A percentile compares a stretch with the other conserved stretches of the same genome.
These are phyloP conservation scores for Boechera stricta DNA, from an alignment of 345 rosid species.

Conservation along the genomic window DNA sequence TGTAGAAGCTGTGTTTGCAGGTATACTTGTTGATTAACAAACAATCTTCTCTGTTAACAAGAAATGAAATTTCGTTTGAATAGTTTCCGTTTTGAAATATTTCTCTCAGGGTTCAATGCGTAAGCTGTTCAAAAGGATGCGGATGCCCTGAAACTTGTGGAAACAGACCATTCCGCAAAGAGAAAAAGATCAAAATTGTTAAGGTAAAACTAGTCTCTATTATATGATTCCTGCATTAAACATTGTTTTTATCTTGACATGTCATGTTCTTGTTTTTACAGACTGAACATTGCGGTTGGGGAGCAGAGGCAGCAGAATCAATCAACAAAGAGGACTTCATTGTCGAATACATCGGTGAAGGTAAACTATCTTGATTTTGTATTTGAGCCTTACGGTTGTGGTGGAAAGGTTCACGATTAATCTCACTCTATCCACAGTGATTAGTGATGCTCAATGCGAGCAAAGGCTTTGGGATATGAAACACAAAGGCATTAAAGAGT, in stretches of 20 bases:
- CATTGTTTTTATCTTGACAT: slow-evolving; percentile 11
- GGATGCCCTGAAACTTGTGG: slow-evolving; percentile 80
- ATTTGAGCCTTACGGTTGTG: not conserved
- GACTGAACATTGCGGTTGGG: slow-evolving; percentile 98
- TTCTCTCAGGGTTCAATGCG: slow-evolving; percentile 72
- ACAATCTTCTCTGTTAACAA: slow-evolving; percentile 13
- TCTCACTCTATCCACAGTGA: slow-evolving; percentile 60
- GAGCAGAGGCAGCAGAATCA: slow-evolving; percentile 87
- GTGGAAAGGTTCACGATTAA: slow-evolving; percentile 10
- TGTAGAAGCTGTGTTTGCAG: slow-evolving; percentile 90
- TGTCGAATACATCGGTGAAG: slow-evolving; percentile 96
- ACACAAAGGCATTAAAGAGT: slow-evolving; percentile 72
- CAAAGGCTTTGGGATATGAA: slow-evolving; percentile 99
- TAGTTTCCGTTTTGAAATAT: slow-evolving; percentile 12
- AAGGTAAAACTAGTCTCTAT: slow-evolving; percentile 54
- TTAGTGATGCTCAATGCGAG: slow-evolving; percentile 86
- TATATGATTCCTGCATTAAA: slow-evolving; percentile 8
- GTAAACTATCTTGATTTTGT: slow-evolving; percentile 48
- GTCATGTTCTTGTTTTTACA: slow-evolving; percentile 46
- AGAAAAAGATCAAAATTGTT: slow-evolving; percentile 78
- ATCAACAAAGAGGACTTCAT: slow-evolving; percentile 76
- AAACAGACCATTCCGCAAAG: slow-evolving; percentile 95
- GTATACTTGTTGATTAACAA: slow-evolving; percentile 43
- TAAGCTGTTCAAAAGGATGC: slow-evolving; percentile 93
- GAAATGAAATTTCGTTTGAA: not conserved